Evolutionary conservation across 2,329 filamentous ascomycete species (phyloP).

Genomic region (Epichloe gansuensis): DNA sequence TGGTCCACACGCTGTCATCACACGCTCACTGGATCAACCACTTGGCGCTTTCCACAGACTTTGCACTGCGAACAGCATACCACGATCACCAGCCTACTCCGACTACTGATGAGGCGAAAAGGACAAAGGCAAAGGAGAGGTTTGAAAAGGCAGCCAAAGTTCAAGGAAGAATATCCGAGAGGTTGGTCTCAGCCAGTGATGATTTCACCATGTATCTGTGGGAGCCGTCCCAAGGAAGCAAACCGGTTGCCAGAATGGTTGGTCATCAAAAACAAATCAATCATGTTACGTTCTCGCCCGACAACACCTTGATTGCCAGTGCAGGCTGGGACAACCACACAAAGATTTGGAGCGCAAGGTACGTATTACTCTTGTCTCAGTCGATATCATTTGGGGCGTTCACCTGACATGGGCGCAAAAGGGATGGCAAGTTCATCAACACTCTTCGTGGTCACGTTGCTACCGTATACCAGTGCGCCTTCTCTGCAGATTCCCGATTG

Average conservation of each 20-base stretch:
- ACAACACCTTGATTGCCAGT: slow-evolving; percentile 76
- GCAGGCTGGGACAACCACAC: slow-evolving; percentile 90
- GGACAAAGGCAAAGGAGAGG: slow-evolving; percentile 61
- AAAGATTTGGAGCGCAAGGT: slow-evolving; percentile 76
- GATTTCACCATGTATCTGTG: slow-evolving; percentile 96
- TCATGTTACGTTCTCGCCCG: slow-evolving; percentile 86
- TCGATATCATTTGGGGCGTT: background rate
- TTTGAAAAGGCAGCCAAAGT: slow-evolving; percentile 77
- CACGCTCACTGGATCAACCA: slow-evolving; percentile 97
- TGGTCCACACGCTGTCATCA: slow-evolving; percentile 64
- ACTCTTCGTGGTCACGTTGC: slow-evolving; percentile 81
- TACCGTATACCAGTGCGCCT: slow-evolving; percentile 83
- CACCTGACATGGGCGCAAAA: slow-evolving; percentile 12
- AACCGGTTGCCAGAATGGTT: slow-evolving; percentile 77
- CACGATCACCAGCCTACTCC: slow-evolving; percentile 71
- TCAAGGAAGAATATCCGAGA: slow-evolving; percentile 65
- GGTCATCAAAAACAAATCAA: slow-evolving; percentile 97
- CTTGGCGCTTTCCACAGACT: slow-evolving; percentile 84
- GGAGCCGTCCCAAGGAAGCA: slow-evolving; percentile 66
- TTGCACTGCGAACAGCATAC: slow-evolving; percentile 72
- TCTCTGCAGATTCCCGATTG: slow-evolving; percentile 82
- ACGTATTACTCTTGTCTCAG: slow-evolving; percentile 16
- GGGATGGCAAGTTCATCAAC: slow-evolving; percentile 65
- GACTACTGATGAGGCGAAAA: slow-evolving; percentile 53
- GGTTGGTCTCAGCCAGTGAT: slow-evolving; percentile 80